Conservation (phyloP, 345 rosid species). For the Jatropha curcas region DNA sequence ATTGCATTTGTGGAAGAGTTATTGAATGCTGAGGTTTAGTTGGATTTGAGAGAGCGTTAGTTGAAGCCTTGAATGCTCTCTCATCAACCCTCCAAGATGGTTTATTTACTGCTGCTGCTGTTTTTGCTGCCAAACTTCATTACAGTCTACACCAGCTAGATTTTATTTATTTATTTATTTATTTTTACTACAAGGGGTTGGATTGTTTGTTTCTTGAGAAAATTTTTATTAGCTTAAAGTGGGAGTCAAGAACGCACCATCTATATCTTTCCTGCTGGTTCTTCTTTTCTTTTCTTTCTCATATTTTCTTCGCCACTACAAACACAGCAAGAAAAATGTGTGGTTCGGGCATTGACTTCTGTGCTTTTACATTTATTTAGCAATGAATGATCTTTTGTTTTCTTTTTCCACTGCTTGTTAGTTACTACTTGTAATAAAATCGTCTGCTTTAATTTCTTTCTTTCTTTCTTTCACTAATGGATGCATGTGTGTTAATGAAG, state of each 20-base stretch:
- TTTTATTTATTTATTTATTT: conserved; percentile 21
- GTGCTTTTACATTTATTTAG: conserved; percentile 24
- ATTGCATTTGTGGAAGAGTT: conserved; percentile 31
- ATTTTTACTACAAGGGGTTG: conserved; percentile 21
- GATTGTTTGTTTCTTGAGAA: conserved; percentile 24
- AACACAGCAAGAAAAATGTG: conserved; percentile 31
- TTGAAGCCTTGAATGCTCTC: conserved; percentile 54
- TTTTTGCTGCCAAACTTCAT: conserved; percentile 42
- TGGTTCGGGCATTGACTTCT: conserved; percentile 99
- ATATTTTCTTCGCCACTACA: not conserved
- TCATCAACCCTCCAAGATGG: conserved; percentile 39
- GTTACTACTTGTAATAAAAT: conserved; percentile 1
- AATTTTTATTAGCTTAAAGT: conserved; percentile 20
- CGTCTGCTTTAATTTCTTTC: too few species aligned
- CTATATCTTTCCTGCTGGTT: conserved; percentile 33
- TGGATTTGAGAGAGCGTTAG: conserved; percentile 41
- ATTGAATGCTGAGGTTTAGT: conserved; percentile 37
- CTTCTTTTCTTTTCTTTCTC: not conserved
- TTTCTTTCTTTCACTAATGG: not conserved
- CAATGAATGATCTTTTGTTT: not conserved
- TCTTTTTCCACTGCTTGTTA: not conserved
- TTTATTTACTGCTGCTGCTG: conserved; percentile 34
- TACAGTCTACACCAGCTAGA: conserved; percentile 39
- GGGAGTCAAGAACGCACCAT: conserved; percentile 99
- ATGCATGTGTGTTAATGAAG: not conserved